phyloP scores from a whole-genome alignment of 345 rosid genomes.

The Passiflora organensis region DNA sequence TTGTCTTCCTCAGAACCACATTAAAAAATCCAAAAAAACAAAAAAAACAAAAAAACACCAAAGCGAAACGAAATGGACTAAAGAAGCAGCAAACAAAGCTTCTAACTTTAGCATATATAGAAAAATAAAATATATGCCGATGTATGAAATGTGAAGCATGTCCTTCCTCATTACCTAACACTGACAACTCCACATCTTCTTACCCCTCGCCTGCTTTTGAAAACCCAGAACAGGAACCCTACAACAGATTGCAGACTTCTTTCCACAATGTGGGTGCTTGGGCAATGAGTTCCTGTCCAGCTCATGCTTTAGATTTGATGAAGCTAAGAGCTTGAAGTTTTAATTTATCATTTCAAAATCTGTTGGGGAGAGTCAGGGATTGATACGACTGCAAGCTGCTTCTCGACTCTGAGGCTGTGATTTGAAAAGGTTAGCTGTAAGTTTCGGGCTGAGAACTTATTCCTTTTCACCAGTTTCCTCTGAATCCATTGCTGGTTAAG shows the following conservation, averaged over 20 bases:
- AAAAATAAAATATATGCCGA: neutral
- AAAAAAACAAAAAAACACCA: neutral
- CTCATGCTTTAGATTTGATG: too few relatives aligned
- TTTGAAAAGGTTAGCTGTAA: too few relatives aligned
- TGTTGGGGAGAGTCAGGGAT: too few relatives aligned
- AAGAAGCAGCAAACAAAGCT: slow-evolving; percentile 36
- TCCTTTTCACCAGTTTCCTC: too few relatives aligned
- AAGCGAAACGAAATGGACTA: neutral
- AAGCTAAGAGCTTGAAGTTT: too few relatives aligned
- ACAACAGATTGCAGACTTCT: slow-evolving; percentile 6
- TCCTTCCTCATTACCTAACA: slow-evolving; percentile 44
- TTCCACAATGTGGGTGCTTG: too few relatives aligned
- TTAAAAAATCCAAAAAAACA: neutral
- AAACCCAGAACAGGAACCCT: slow-evolving; percentile 33
- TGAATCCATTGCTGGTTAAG: too few relatives aligned
- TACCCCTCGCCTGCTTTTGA: neutral
- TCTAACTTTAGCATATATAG: slow-evolving; percentile 30
- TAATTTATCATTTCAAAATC: too few relatives aligned
- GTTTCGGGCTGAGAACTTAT: too few relatives aligned
- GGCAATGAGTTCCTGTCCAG: too few relatives aligned
- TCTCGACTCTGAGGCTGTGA: too few relatives aligned
- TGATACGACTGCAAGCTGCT: too few relatives aligned
- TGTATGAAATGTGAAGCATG: slow-evolving; percentile 31
- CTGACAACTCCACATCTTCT: slow-evolving; percentile 49
- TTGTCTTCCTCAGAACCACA: slow-evolving; percentile 29